Evolutionary conservation across 129 eudicot genomes (phyloP).

Genomic region (Daucus carota): DNA sequence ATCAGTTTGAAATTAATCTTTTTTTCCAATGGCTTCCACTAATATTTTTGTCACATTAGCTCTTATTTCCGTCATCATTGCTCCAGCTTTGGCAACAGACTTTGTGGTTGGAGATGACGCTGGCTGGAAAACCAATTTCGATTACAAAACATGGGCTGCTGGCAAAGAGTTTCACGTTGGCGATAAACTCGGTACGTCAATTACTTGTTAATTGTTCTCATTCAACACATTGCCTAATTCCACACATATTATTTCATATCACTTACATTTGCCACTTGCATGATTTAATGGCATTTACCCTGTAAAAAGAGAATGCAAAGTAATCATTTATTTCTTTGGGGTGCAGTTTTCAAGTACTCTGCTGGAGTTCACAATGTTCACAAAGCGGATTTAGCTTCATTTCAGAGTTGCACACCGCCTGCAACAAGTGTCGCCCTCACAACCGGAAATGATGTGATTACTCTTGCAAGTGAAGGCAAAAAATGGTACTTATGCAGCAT

Average conservation of each 20-base stretch:
- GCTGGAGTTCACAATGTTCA: constrained; percentile 21
- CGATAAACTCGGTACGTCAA: constrained; percentile 14
- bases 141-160: constrained; percentile 22
- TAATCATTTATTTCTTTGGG: background rate
- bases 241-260: too few species aligned
- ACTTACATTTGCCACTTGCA: too few species aligned
- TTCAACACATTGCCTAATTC: too few species aligned
- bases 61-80: constrained; percentile 9
- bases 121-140: constrained; percentile 16
- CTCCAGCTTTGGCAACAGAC: constrained; percentile 21
- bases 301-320: too few species aligned
- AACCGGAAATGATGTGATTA: constrained; percentile 19
- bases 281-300: too few species aligned
- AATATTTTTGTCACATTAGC: background rate
- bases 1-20: background rate
- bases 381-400: constrained; percentile 15
- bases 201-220: too few species aligned
- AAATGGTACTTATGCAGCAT: constrained; percentile 32
- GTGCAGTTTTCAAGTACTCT: constrained; percentile 25
- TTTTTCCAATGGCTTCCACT: constrained; percentile 2
- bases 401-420: constrained; percentile 13
- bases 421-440: background rate
- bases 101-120: constrained; percentile 15
- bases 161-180: constrained; percentile 18
- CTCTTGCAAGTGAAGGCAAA: constrained; percentile 21